These are phyloP conservation scores for Xylaria sp. DNA, from an alignment of 2,329 filamentous ascomycete species.

Conservation along the genomic window DNA sequence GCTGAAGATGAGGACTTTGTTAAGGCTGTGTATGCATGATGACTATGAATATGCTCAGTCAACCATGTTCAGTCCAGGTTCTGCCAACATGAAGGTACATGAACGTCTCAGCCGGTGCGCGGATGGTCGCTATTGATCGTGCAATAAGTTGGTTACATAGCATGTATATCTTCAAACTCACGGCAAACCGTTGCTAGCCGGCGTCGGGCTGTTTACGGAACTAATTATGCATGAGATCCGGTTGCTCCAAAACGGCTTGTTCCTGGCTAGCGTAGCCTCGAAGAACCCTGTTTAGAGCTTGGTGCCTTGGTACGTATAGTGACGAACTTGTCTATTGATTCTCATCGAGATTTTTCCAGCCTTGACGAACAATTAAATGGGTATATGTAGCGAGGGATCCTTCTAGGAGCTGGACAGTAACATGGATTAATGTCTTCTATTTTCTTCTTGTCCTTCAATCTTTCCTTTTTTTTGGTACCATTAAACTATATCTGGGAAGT, in stretches of 20 bases:
- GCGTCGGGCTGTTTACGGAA: neutral
- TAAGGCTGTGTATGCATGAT: neutral
- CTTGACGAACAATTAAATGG: neutral
- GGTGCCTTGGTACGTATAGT: neutral
- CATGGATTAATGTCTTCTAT: no score
- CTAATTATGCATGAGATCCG: neutral
- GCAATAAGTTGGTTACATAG: neutral
- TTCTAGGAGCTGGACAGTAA: no score
- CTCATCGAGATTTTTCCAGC: neutral
- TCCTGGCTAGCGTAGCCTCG: neutral
- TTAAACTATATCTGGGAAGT: neutral
- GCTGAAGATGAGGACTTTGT: no score
- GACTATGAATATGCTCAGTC: neutral
- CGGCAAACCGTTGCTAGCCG: neutral
- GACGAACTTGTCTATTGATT: neutral
- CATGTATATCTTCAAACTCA: neutral
- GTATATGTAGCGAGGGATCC: neutral
- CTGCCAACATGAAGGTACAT: neutral
- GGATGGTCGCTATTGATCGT: neutral
- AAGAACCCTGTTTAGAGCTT: neutral
- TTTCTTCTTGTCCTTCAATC: neutral
- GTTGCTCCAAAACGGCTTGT: neutral
- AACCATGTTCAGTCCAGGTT: neutral
- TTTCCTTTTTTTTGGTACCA: no score
- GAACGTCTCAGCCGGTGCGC: neutral